Base-by-base conservation (phyloP, 768 basidiomycete genomes). In the Sistotremastrum niveocremeum region DNA sequence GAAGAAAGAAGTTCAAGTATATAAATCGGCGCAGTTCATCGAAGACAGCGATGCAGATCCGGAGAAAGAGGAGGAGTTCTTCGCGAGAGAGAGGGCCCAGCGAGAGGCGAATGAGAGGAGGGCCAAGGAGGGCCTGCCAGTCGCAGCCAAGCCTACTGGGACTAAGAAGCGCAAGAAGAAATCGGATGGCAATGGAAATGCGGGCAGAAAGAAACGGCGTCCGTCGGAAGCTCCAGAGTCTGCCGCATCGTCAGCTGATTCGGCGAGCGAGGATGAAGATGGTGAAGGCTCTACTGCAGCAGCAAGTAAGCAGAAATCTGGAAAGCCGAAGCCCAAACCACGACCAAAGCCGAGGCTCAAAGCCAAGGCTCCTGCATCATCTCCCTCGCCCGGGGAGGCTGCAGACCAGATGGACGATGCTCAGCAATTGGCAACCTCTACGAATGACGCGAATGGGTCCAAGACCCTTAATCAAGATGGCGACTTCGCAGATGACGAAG, bases 1-100 rank as follows among this genome's bases (percentile, higher is more conserved):
- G 60, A 69, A 66, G 53, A 79, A 76, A 58, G 83, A 84, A 58
- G 74, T 75, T 58, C 73, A 79, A 65, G 67, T 68, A 49, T 91
- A 85, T 70, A 90, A 89, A 61, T 86, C 83, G 5, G 88, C 87
- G 7, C 82, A 87, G 60, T 86, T 93, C 59, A 90, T 94, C 59
- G 79, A 84, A 57, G 90, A 95, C 63, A 88, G 85, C 51, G 91
- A 95, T 55, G 81, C 70, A 46, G 86, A 88, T 60, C 77, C 77
- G 47, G 84, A 74, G 10, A 80, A 84, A 56, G 81, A 89, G 61
- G 81, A 84, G 42, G 76, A 70, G 4, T 95, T 95, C 71, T 76
- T 90, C 47, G 81, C 71, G 61, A 74, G 71, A 55, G 91, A 94
- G 63, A 74, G 72, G 55, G 65, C 50, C 43, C 60, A 76, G 55